Base-by-base conservation (phyloP, 768 basidiomycete species). In the Calvatia gigantea region DNA sequence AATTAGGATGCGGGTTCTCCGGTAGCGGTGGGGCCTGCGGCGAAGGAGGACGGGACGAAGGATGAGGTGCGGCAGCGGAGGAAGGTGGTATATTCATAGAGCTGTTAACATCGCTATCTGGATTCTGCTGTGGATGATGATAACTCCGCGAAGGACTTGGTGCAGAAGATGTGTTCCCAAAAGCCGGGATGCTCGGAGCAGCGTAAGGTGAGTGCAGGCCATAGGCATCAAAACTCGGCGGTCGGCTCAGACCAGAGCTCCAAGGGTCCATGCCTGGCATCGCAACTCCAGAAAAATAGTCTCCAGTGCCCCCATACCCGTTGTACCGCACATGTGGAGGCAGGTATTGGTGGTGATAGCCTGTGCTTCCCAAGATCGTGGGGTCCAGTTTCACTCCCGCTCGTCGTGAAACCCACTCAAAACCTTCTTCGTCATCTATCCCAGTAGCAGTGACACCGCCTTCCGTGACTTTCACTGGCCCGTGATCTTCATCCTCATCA, bases 321-420 rank as follows among this genome's bases (percentile, higher is more conserved):
- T 87, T 87, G 15, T 87, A 83, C 6, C 54, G 46, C 42, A 89
- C 69, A 64, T 90, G 88, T 1, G 88, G 87, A 3, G 86, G 87
- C 39, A 89, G 75, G 63, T 85, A 84, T 55, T 85, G 83, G 56
- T 86, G 83, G n/a, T n/a, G n/a, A n/a, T n/a, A n/a, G 65, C 86
- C 87, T 14, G 81, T 82, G 14, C 82, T 79, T 14, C 79, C 71
- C 57, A 41, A 38, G 19, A 19, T 12, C 21, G 35, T 35, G 4
- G 48, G 50, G 35, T 84, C 74, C 48, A 79, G 83, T 56, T 79
- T 72, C 6, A 79, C 78, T 4, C 80, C 80, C 6, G 80, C 85
- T 52, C 79, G 74, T 39, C 88, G 76, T 6, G 87, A 83, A 21
- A 92, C 87, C 88, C 89, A 91, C 69, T 93, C 89, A 59, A 84